These are phyloP conservation scores for Fusarium sororula DNA, from an alignment of 2,329 filamentous ascomycete genomes.

Conservation along the genomic window DNA sequence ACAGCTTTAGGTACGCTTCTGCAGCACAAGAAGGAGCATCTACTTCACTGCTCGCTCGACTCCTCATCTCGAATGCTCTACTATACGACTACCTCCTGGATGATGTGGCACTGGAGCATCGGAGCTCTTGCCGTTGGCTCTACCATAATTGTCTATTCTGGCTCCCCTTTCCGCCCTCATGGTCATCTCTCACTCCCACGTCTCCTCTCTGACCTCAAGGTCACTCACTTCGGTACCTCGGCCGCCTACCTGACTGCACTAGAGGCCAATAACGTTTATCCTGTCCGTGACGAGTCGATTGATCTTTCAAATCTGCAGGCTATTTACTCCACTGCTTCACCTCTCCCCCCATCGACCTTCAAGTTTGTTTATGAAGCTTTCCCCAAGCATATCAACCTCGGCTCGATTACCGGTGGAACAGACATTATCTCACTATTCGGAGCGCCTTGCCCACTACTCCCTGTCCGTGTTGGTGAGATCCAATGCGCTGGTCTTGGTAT, in stretches of 20 bases:
- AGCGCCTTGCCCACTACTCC: constrained; percentile 79
- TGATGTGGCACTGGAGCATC: constrained; percentile 99
- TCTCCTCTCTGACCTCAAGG: constrained; percentile 80
- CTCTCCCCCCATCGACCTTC: constrained; percentile 92
- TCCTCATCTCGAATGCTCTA: constrained; percentile 83
- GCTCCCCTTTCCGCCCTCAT: constrained; percentile 85
- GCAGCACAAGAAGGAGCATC: constrained; percentile 97
- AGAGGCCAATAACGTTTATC: constrained; percentile 77
- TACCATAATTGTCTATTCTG: constrained; percentile 89
- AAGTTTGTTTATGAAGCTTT: constrained; percentile 88
- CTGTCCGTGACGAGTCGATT: constrained; percentile 61
- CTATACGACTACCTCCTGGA: constrained; percentile 96
- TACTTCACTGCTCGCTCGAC: constrained; percentile 83
- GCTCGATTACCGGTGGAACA: constrained; percentile 93
- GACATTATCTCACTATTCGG: constrained; percentile 97
- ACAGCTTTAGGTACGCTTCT: constrained; percentile 88
- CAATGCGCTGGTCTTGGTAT: constrained; percentile 82
- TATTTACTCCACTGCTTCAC: constrained; percentile 94
- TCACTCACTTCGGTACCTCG: constrained; percentile 94
- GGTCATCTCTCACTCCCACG: constrained; percentile 84
- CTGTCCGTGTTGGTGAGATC: constrained; percentile 77
- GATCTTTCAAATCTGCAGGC: constrained; percentile 75
- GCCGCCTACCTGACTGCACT: constrained; percentile 93
- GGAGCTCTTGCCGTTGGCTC: constrained; percentile 85
- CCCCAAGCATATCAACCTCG: constrained; percentile 81